Conservation (phyloP, 192 early-diverging fungal species). For the Coemansia sp. region DNA sequence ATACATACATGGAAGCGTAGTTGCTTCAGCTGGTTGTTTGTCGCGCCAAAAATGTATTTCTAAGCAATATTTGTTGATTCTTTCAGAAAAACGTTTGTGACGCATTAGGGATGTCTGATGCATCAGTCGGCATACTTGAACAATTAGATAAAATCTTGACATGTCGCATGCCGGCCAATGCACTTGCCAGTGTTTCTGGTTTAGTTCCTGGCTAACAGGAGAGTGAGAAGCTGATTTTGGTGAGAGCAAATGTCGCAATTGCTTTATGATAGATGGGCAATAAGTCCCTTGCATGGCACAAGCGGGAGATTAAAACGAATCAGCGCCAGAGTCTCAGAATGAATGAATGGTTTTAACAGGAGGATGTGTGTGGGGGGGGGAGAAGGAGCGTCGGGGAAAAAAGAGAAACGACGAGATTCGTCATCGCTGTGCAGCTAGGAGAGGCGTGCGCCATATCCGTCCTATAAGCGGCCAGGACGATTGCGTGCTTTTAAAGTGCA, state of each 20-base stretch:
- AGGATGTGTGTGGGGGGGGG: neutral
- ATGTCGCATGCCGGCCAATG: too few relatives aligned
- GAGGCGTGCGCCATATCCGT: neutral
- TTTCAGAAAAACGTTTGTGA: too few relatives aligned
- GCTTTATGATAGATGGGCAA: neutral
- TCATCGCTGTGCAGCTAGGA: neutral
- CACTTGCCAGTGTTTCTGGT: too few relatives aligned
- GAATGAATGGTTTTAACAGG: neutral
- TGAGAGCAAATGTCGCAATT: too few relatives aligned
- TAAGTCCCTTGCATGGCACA: neutral
- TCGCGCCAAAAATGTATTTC: too few relatives aligned
- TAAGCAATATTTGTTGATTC: too few relatives aligned
- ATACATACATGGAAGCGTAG: neutral
- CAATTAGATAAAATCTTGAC: too few relatives aligned
- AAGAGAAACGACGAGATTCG: neutral
- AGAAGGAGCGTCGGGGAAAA: neutral
- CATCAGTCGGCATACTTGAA: too few relatives aligned
- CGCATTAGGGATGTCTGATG: too few relatives aligned
- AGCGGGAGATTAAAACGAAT: neutral
- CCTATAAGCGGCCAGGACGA: constrained; percentile 4
- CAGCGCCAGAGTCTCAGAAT: neutral
- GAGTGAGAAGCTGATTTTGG: too few relatives aligned
- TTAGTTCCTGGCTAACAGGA: too few relatives aligned
- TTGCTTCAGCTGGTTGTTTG: too few relatives aligned
- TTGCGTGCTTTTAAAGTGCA: constrained; percentile 6